Conservation (phyloP, 352 stramenopile genomes). For the Peronospora destructor region DNA sequence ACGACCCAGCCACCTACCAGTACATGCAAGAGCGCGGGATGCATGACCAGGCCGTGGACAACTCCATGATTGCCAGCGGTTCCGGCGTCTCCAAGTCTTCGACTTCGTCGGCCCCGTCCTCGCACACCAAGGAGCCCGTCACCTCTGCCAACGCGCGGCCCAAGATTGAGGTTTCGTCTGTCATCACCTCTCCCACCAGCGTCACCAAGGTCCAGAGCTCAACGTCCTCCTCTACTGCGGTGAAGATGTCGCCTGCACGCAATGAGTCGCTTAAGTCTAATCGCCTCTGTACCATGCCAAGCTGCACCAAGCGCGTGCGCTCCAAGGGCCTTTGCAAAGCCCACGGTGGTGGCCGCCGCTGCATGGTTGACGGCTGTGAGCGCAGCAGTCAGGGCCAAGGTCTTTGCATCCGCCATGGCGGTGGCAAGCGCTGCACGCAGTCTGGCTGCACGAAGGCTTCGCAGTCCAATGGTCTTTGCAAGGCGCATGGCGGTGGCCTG, state of each 20-base stretch:
- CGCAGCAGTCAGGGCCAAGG: constrained; percentile 76
- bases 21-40: constrained; percentile 35
- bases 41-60: constrained; percentile 32
- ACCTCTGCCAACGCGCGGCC: constrained; percentile 2
- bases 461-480: constrained; percentile 82
- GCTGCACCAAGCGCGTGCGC: constrained; percentile 78
- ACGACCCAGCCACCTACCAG: constrained; percentile 41
- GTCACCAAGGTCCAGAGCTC: constrained; percentile 16
- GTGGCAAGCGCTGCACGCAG: constrained; percentile 75
- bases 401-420: constrained; percentile 77
- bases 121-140: constrained; percentile 9
- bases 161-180: constrained; percentile 19
- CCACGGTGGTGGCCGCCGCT: constrained; percentile 68
- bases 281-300: constrained; percentile 72
- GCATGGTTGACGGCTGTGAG: constrained; percentile 77
- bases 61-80: constrained; percentile 16
- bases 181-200: constrained; percentile 21
- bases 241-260: constrained; percentile 16
- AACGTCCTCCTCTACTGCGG: background rate
- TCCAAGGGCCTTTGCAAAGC: constrained; percentile 83
- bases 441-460: constrained; percentile 72
- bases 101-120: background rate
- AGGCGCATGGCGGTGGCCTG: constrained; percentile 72
- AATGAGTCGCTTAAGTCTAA: constrained; percentile 73
- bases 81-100: constrained; percentile 6